Evolutionary conservation across 2,329 filamentous ascomycete species (phyloP).

Genomic region (Periconia sp.): DNA sequence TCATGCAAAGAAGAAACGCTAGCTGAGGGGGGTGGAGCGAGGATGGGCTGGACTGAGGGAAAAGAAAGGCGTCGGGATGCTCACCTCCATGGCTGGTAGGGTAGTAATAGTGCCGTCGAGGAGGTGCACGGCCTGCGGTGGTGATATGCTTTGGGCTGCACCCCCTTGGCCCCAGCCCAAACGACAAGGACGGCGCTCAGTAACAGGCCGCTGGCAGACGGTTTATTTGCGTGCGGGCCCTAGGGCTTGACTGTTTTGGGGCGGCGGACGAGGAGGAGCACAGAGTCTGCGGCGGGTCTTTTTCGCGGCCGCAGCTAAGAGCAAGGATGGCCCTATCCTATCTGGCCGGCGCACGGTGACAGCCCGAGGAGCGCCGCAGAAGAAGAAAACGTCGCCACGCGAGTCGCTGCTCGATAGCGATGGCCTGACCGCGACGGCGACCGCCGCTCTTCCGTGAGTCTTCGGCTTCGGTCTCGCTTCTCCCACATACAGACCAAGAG

Average conservation of each 20-base stretch:
- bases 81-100: constrained; percentile 40
- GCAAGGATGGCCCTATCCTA: constrained; percentile 14
- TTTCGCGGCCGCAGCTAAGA: constrained; percentile 11
- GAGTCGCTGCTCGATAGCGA: too few relatives aligned
- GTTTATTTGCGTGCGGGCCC: constrained; percentile 10
- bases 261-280: constrained; percentile 3
- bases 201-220: constrained; percentile 4
- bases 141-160: constrained; percentile 30
- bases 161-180: constrained; percentile 21
- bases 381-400: constrained; percentile 20
- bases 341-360: constrained; percentile 10
- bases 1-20: constrained; percentile 5
- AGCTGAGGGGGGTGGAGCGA: constrained; percentile 11
- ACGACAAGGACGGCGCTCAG: constrained; percentile 5
- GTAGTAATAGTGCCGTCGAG: constrained; percentile 28
- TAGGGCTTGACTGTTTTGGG: constrained; percentile 5
- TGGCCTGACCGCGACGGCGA: too few relatives aligned
- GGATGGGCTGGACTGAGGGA: constrained; percentile 14
- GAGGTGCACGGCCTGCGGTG: constrained; percentile 36
- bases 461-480: too few relatives aligned
- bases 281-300: constrained; percentile 5
- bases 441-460: too few relatives aligned
- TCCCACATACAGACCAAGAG: too few relatives aligned
- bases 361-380: constrained; percentile 15
- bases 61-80: constrained; percentile 28